A percentile compares a stretch with the other conserved stretches of the same genome.
phyloP scores from a whole-genome alignment of 2,329 filamentous ascomycete species.

The Leptographium lundbergii region DNA sequence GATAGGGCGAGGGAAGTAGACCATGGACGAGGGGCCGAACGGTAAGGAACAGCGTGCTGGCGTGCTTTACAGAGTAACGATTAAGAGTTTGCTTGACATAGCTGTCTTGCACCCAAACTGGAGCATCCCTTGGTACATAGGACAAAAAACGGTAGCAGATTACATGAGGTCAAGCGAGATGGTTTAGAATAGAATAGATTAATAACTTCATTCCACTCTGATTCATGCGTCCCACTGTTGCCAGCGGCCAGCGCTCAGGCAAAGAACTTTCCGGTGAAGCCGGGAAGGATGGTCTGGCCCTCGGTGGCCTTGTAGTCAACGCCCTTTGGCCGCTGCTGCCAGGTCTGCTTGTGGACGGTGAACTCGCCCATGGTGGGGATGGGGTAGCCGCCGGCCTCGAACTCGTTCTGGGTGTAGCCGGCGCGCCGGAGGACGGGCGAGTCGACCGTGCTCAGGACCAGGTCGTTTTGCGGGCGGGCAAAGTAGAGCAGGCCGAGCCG shows the following conservation, averaged over 20 bases:
- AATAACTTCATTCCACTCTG: not conserved
- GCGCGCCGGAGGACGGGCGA: constrained; percentile 20
- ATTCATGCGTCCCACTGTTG: not conserved
- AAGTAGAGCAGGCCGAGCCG: constrained; percentile 39
- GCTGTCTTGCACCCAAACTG: too few species aligned
- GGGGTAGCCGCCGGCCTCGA: constrained; percentile 9
- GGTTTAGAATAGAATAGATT: not conserved
- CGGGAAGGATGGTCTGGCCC: constrained; percentile 1
- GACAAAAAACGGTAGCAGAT: too few species aligned
- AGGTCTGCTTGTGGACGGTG: constrained; percentile 2
- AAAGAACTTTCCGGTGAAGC: not conserved
- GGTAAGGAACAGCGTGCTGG: too few species aligned
- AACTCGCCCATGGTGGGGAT: constrained; percentile 2
- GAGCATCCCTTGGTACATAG: too few species aligned
- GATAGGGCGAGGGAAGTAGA: not conserved
- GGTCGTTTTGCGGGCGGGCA: constrained; percentile 28
- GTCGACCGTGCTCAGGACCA: constrained; percentile 23
- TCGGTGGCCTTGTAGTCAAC: not conserved
- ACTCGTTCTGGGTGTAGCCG: constrained; percentile 23
- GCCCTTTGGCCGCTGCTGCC: constrained; percentile 1
- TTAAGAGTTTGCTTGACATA: too few species aligned
- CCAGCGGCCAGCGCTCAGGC: not conserved
- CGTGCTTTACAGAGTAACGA: too few species aligned
- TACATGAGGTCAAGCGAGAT: too few species aligned
- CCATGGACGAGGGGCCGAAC: too few species aligned